phyloP scores from a whole-genome alignment of 495 filamentous ascomycete species.

The Lentithecium fluviatile region DNA sequence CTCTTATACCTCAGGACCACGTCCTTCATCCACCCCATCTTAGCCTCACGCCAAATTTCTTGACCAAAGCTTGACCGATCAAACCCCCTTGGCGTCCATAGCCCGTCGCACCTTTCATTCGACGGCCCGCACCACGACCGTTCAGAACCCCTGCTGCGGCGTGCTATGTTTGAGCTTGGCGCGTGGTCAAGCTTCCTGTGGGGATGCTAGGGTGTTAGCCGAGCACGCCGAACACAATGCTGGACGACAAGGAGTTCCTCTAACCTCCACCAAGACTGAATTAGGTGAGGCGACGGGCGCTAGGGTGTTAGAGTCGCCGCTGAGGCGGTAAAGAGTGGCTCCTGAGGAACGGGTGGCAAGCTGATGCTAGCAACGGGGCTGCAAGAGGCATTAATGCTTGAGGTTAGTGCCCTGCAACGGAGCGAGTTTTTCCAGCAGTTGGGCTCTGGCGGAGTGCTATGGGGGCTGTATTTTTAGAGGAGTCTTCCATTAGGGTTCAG shows the following conservation, averaged over 20 bases:
- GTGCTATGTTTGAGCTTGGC: constrained; percentile 11
- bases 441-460: too few species aligned
- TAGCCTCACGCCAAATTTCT: neutral
- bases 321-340: too few species aligned
- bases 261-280: neutral
- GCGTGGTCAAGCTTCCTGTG: constrained; percentile 1
- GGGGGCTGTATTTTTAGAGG: too few species aligned
- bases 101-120: constrained; percentile 1
- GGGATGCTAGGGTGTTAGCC: neutral
- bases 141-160: neutral
- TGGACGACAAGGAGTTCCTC: too few species aligned
- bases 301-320: too few species aligned
- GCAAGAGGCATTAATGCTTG: too few species aligned
- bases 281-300: too few species aligned
- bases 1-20: constrained; percentile 1
- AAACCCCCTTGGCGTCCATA: constrained; percentile 12
- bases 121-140: neutral
- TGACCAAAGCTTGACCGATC: constrained; percentile 11
- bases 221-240: neutral
- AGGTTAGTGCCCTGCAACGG: too few species aligned
- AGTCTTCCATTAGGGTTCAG: too few species aligned
- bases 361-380: too few species aligned
- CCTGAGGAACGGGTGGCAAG: too few species aligned
- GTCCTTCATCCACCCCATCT: neutral
- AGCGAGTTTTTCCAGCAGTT: too few species aligned